Percentiles rank a stretch among this genome's conserved stretches.
Evolutionary conservation across 192 early-diverging fungal genomes (phyloP).

Genomic region (Coemansia interrupta): DNA sequence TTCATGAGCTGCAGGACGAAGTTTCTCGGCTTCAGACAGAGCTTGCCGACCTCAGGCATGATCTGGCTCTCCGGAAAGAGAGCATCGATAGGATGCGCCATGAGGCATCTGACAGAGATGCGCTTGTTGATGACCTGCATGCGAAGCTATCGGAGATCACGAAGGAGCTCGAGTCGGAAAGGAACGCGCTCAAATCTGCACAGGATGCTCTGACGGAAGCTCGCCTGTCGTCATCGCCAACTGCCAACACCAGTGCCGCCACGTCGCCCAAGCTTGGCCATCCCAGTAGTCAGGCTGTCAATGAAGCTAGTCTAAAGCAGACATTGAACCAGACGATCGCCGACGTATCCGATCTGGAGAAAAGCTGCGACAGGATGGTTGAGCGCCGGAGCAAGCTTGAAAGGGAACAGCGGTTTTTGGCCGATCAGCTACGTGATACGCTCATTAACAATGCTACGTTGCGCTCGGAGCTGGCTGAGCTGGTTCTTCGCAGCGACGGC

Average conservation of each 20-base stretch:
- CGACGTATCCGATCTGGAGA: slow-evolving; percentile 16
- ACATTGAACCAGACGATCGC: slow-evolving; percentile 1
- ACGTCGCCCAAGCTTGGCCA: slow-evolving; percentile 19
- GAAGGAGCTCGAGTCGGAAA: slow-evolving; percentile 6
- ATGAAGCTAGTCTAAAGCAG: slow-evolving; percentile 7
- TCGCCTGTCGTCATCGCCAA: neutral
- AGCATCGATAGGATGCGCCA: slow-evolving; percentile 31
- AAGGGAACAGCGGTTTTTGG: slow-evolving; percentile 35
- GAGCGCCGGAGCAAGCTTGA: slow-evolving; percentile 19
- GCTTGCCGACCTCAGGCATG: slow-evolving; percentile 10
- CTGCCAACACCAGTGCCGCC: slow-evolving; percentile 5
- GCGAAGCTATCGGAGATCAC: slow-evolving; percentile 7
- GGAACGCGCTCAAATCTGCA: slow-evolving; percentile 7
- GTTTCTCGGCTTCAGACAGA: slow-evolving; percentile 11
- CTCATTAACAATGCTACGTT: slow-evolving; percentile 31
- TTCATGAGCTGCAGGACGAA: neutral
- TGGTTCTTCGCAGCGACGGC: slow-evolving; percentile 34
- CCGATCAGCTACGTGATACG: slow-evolving; percentile 27
- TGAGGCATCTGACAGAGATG: slow-evolving; percentile 12
- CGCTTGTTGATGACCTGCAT: slow-evolving; percentile 21
- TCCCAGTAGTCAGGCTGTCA: neutral
- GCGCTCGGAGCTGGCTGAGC: slow-evolving; percentile 27
- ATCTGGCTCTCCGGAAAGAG: slow-evolving; percentile 9
- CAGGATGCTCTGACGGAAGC: slow-evolving; percentile 5
- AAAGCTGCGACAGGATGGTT: slow-evolving; percentile 6